These are phyloP conservation scores for Fusarium subtropicale DNA, from an alignment of 2,329 filamentous ascomycete species.

Conservation along the genomic window DNA sequence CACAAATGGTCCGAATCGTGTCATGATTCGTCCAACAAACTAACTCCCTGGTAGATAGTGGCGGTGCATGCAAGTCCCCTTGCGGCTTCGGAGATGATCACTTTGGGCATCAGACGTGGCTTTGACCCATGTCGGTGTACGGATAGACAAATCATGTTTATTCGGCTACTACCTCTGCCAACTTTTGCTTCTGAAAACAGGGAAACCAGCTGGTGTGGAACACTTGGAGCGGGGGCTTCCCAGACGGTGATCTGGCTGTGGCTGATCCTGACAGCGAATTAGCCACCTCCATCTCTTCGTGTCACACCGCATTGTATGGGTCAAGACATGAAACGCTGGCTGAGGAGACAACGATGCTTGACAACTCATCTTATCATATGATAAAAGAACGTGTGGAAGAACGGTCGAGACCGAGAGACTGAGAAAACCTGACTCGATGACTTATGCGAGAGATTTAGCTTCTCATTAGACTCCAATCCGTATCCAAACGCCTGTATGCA, in stretches of 20 bases:
- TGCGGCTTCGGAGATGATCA: slow-evolving; percentile 41
- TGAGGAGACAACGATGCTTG: slow-evolving; percentile 1
- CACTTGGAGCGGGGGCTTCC: slow-evolving; percentile 23
- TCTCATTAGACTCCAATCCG: slow-evolving; percentile 13
- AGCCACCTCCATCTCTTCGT: slow-evolving; percentile 29
- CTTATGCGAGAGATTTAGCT: slow-evolving; percentile 1
- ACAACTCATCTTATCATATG: slow-evolving; percentile 23
- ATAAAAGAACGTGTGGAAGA: not conserved
- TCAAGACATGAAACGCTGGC: slow-evolving; percentile 35
- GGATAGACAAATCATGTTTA: slow-evolving; percentile 25
- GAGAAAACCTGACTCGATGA: not conserved
- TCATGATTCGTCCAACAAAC: slow-evolving; percentile 17
- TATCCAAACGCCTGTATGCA: slow-evolving; percentile 32
- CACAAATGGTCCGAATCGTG: slow-evolving; percentile 30
- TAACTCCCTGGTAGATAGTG: slow-evolving; percentile 14
- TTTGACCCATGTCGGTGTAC: slow-evolving; percentile 8
- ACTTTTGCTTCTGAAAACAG: slow-evolving; percentile 39
- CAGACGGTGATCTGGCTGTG: slow-evolving; percentile 25
- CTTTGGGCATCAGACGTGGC: slow-evolving; percentile 22
- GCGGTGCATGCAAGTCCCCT: slow-evolving; percentile 38
- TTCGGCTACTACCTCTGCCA: slow-evolving; percentile 37
- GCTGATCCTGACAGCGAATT: slow-evolving; percentile 20
- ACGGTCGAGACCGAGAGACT: not conserved
- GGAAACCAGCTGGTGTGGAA: slow-evolving; percentile 34
- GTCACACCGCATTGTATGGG: slow-evolving; percentile 37